Percentiles rank a stretch among this genome's conserved stretches.
Evolutionary conservation across 371 early-diverging fungal species (phyloP).

Genomic region (Mucor ambiguus): DNA sequence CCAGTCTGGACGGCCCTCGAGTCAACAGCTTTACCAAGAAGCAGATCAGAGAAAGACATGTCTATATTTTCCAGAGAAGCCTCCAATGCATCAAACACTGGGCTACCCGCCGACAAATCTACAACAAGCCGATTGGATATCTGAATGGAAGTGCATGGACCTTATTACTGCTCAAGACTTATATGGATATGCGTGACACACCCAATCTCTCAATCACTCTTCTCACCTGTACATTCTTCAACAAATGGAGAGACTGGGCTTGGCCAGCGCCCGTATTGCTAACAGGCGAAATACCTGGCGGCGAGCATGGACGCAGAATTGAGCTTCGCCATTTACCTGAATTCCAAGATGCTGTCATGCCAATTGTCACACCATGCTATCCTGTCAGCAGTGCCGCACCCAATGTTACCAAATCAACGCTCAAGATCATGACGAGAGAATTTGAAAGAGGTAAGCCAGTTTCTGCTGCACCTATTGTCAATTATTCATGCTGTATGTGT

Average conservation of each 20-base stretch:
- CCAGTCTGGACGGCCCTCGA: constrained; percentile 49
- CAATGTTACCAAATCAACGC: constrained; percentile 35
- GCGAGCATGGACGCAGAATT: constrained; percentile 10
- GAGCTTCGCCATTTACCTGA: constrained; percentile 17
- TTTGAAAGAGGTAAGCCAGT: constrained; percentile 36
- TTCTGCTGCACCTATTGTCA: no score
- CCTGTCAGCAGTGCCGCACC: constrained; percentile 35
- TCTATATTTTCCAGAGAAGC: constrained; percentile 18
- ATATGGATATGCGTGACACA: constrained; percentile 6
- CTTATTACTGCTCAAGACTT: constrained; percentile 36
- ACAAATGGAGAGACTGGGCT: constrained; percentile 39
- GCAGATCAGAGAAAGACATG: constrained; percentile 15
- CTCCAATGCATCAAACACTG: constrained; percentile 42
- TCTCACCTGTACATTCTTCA: constrained; percentile 31
- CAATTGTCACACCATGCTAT: constrained; percentile 48
- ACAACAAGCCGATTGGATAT: constrained; percentile 43
- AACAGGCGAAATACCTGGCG: constrained; percentile 31
- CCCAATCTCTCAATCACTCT: constrained; percentile 7
- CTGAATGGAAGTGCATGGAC: constrained; percentile 44
- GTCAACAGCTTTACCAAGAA: constrained; percentile 31
- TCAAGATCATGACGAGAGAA: constrained; percentile 30
- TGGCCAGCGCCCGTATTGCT: constrained; percentile 44
- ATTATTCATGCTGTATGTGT: not conserved
- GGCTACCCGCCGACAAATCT: constrained; percentile 37
- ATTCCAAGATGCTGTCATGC: constrained; percentile 38